Evolutionary conservation across 1,139 yeast species (phyloP).

Genomic region (Casaregolazyma suthepensis): DNA sequence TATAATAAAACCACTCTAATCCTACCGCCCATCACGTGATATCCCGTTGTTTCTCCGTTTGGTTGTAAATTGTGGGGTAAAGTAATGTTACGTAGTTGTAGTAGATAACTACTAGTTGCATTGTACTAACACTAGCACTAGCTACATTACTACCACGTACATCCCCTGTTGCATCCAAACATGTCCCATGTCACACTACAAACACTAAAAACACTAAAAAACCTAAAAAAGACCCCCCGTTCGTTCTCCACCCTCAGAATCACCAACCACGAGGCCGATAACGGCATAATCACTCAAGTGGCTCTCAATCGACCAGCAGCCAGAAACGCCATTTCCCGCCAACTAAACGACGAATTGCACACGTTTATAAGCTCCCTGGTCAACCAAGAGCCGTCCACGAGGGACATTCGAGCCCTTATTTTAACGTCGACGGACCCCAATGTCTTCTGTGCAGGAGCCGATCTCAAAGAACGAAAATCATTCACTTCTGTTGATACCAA

Average conservation of each 20-base stretch:
- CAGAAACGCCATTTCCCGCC: conserved; percentile 29
- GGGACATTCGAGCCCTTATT: conserved; percentile 27
- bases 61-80: too few species aligned
- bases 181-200: background rate
- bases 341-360: conserved; percentile 25
- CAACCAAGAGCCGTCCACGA: conserved; percentile 17
- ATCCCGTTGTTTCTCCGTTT: too few species aligned
- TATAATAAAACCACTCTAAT: too few species aligned
- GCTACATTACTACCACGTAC: too few species aligned
- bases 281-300: conserved; percentile 23
- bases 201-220: too few species aligned
- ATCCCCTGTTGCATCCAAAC: background rate
- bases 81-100: too few species aligned
- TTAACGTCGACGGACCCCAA: conserved; percentile 25
- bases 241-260: background rate
- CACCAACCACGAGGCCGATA: conserved; percentile 2
- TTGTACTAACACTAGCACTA: too few species aligned
- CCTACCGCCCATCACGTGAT: too few species aligned
- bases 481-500: conserved; percentile 28
- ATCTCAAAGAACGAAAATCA: conserved; percentile 31
- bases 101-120: too few species aligned
- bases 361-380: conserved; percentile 21
- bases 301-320: conserved; percentile 30
- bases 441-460: conserved; percentile 34
- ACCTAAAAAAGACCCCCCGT: background rate